Conservation (phyloP, 768 basidiomycete species). For the Neoboletus magnificus region DNA sequence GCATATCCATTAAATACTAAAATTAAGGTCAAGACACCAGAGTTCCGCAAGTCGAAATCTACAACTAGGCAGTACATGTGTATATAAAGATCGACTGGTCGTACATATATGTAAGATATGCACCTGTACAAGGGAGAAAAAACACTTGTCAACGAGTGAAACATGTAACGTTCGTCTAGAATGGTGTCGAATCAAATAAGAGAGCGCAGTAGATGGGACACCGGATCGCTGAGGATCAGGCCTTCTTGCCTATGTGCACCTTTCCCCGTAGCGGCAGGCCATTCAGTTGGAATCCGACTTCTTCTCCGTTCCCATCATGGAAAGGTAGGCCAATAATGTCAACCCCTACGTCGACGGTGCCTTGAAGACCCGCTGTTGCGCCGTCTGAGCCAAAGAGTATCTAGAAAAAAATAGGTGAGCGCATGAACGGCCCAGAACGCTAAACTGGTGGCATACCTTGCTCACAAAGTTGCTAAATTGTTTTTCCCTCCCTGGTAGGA, state of each 20-base stretch:
- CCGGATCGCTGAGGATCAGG: neutral
- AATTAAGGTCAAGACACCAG: neutral
- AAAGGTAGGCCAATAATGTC: conserved; percentile 60
- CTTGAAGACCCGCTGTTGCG: conserved; percentile 66
- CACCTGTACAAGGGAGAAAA: conserved; percentile 3
- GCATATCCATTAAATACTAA: neutral
- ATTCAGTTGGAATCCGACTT: conserved; percentile 50
- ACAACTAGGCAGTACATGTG: conserved; percentile 17
- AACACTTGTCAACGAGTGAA: conserved; percentile 4
- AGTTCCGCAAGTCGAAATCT: conserved; percentile 10
- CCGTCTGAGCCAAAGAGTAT: conserved; percentile 66
- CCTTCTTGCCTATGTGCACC: conserved; percentile 62
- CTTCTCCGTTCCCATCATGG: conserved; percentile 35
- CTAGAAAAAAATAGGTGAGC: conserved; percentile 33
- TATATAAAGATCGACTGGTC: conserved; percentile 5
- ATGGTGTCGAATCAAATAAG: neutral
- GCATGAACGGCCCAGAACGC: neutral
- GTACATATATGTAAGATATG: conserved; percentile 7
- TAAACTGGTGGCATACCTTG: conserved; percentile 49
- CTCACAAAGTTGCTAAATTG: conserved; percentile 73
- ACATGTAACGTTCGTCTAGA: conserved; percentile 1
- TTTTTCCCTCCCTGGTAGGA: conserved; percentile 73
- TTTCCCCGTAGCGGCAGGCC: conserved; percentile 67
- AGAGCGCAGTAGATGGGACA: neutral
- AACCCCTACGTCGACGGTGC: conserved; percentile 58